These are phyloP conservation scores for Podospora tetraspora DNA, from an alignment of 495 filamentous ascomycete species.

Conservation along the genomic window DNA sequence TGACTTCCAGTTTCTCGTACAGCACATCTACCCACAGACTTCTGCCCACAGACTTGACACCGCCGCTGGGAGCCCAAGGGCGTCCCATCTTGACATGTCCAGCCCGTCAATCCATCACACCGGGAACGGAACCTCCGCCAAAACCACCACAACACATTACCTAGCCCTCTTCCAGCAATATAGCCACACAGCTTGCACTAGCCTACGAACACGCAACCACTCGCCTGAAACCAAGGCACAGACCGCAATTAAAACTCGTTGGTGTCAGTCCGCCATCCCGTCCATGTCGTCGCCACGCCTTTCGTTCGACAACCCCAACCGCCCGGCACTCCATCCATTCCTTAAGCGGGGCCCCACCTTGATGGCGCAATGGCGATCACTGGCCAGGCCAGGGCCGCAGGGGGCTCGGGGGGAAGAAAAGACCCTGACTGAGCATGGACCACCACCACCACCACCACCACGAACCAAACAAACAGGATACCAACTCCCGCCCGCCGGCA, in stretches of 20 bases:
- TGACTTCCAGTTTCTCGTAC: background rate
- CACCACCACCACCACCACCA: background rate
- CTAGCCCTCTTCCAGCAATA: background rate
- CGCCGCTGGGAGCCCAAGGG: background rate
- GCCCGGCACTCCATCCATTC: too few species aligned
- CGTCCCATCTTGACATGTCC: background rate
- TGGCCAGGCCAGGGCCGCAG: background rate
- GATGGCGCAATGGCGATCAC: background rate
- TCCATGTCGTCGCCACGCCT: background rate
- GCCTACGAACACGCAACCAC: background rate
- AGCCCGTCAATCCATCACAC: too few species aligned
- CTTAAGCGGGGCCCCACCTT: background rate
- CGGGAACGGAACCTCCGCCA: too few species aligned
- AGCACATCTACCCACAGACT: background rate
- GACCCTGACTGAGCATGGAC: background rate
- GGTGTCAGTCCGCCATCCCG: background rate
- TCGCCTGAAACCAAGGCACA: background rate
- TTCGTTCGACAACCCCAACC: background rate
- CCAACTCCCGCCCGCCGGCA: background rate
- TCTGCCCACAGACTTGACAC: background rate
- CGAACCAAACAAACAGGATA: too few species aligned
- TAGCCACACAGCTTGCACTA: background rate
- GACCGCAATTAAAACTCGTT: background rate
- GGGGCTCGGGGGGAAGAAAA: too few species aligned
- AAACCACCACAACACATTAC: background rate